phyloP scores from a whole-genome alignment of 495 filamentous ascomycete genomes.

The Opeltia flavorubescens region DNA sequence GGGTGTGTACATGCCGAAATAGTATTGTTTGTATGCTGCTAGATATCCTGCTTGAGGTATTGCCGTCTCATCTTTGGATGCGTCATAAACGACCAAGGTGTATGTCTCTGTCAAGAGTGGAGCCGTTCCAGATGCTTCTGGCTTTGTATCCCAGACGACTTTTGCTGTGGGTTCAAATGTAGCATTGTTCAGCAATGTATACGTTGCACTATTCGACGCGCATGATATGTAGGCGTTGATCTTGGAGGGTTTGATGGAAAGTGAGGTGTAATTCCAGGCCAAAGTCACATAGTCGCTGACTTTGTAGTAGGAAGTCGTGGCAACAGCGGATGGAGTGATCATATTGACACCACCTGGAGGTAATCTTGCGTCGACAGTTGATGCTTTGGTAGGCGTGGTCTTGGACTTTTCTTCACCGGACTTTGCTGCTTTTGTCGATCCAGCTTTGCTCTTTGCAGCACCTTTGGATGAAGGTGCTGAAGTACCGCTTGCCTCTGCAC shows the following conservation, averaged over 20 bases:
- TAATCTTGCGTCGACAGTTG: constrained; percentile 28
- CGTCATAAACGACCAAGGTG: constrained; percentile 73
- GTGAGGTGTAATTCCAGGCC: constrained; percentile 89
- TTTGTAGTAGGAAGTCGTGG: constrained; percentile 65
- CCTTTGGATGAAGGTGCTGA: constrained; percentile 11
- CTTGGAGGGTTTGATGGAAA: constrained; percentile 59
- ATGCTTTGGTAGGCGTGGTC: constrained; percentile 14
- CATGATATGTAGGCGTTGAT: constrained; percentile 75
- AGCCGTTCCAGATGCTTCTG: constrained; percentile 44
- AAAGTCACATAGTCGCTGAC: constrained; percentile 77
- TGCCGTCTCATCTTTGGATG: constrained; percentile 45
- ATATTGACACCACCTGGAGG: constrained; percentile 63
- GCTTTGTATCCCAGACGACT: constrained; percentile 72
- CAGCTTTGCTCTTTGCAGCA: constrained; percentile 12
- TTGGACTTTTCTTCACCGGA: constrained; percentile 15
- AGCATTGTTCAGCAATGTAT: constrained; percentile 55
- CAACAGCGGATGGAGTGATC: constrained; percentile 50
- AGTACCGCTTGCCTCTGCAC: constrained; percentile 2
- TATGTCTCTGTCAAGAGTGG: constrained; percentile 62
- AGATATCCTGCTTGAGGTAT: constrained; percentile 60
- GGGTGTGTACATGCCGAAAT: constrained; percentile 71
- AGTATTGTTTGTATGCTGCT: constrained; percentile 42
- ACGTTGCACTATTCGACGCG: constrained; percentile 47
- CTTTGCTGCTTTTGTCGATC: constrained; percentile 13
- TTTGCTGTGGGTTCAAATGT: constrained; percentile 39